Conservation (phyloP, 495 filamentous ascomycete genomes). For the Hypoxylon lienhwacheense region DNA sequence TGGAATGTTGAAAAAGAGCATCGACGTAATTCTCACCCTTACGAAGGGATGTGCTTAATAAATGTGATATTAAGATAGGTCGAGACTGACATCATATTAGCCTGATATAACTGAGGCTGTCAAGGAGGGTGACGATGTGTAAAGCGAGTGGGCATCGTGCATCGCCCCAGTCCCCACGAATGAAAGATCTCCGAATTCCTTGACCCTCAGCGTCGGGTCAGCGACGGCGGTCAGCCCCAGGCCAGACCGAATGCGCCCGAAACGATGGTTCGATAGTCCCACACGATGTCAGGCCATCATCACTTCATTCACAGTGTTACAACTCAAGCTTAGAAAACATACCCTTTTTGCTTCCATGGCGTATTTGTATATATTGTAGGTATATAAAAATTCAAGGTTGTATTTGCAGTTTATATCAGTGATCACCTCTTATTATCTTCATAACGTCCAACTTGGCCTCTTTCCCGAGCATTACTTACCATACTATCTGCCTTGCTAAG, state of each 20-base stretch:
- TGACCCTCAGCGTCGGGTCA: neutral
- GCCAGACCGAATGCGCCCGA: constrained; percentile 23
- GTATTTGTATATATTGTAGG: neutral
- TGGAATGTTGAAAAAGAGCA: no score
- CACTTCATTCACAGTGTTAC: constrained; percentile 16
- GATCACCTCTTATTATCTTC: neutral
- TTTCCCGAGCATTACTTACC: neutral
- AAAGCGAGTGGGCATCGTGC: no score
- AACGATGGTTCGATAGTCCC: constrained; percentile 31
- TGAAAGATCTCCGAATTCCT: constrained; percentile 2
- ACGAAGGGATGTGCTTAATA: no score
- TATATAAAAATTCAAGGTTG: neutral
- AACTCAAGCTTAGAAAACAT: neutral
- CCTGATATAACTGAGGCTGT: constrained; percentile 14
- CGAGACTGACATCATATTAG: constrained; percentile 29
- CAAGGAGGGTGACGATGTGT: neutral
- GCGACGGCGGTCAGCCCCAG: no score
- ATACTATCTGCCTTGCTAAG: neutral
- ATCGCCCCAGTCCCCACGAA: constrained; percentile 20
- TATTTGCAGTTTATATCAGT: neutral
- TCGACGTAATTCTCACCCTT: no score
- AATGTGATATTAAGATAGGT: neutral
- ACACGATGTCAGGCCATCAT: constrained; percentile 32
- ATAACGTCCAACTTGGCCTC: neutral
- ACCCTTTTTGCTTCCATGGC: neutral